These are phyloP conservation scores for Calonectria naviculata DNA, from an alignment of 2,329 filamentous ascomycete genomes.

Conservation along the genomic window DNA sequence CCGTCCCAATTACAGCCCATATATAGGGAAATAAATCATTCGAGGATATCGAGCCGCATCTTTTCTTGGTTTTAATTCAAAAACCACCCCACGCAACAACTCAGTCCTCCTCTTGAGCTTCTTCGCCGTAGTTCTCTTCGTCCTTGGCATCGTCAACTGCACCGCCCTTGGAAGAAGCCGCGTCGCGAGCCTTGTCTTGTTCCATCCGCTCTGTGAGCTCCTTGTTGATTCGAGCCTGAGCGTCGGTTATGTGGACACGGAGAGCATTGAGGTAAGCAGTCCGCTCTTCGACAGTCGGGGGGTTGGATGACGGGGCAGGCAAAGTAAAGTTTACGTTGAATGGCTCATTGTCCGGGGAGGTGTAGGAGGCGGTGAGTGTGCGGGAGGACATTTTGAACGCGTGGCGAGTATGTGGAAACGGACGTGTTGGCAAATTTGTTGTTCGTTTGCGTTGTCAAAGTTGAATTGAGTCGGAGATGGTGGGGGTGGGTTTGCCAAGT, in stretches of 20 bases:
- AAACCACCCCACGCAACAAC: too few relatives aligned
- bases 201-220: constrained; percentile 82
- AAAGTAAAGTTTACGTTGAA: constrained; percentile 57
- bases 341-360: constrained; percentile 59
- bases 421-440: constrained; percentile 25
- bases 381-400: constrained; percentile 14
- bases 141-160: constrained; percentile 66
- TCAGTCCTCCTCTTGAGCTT: constrained; percentile 72
- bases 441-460: constrained; percentile 20
- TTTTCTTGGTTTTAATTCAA: too few relatives aligned
- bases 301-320: constrained; percentile 44
- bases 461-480: not conserved
- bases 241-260: constrained; percentile 62
- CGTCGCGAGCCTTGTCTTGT: constrained; percentile 69
- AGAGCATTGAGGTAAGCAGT: constrained; percentile 70
- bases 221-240: constrained; percentile 77
- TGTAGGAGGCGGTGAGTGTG: constrained; percentile 63
- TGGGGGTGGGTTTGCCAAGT: not conserved
- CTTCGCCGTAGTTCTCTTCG: constrained; percentile 88
- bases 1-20: constrained; percentile 25
- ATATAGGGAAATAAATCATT: constrained; percentile 12
- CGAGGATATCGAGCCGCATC: not conserved
- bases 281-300: constrained; percentile 59
- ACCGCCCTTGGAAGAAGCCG: constrained; percentile 38
- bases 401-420: not conserved